phyloP scores from a whole-genome alignment of 345 rosid genomes.

The Kernera saxatilis region DNA sequence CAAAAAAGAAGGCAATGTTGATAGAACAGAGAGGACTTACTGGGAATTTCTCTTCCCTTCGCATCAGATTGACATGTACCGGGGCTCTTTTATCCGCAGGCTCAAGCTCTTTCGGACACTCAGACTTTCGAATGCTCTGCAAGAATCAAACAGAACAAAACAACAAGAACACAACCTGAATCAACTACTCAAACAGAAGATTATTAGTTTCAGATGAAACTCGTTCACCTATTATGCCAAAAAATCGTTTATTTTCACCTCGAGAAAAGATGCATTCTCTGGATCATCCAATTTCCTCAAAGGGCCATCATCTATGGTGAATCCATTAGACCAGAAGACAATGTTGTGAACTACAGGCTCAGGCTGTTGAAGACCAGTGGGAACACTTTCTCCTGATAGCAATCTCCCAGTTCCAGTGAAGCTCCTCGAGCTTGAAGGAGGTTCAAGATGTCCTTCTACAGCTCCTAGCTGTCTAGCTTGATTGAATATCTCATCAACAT shows the following conservation, averaged over 20 bases:
- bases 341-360: constrained; percentile 78
- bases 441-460: constrained; percentile 80
- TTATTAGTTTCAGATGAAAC: not conserved
- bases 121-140: constrained; percentile 93
- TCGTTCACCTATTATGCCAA: not conserved
- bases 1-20: not conserved
- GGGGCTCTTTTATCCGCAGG: constrained; percentile 80
- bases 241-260: constrained; percentile 41
- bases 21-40: constrained; percentile 44
- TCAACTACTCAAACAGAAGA: not conserved
- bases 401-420: constrained; percentile 82
- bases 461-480: constrained; percentile 95
- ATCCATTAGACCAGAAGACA: constrained; percentile 92
- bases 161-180: not conserved
- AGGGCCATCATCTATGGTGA: constrained; percentile 92
- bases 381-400: constrained; percentile 74
- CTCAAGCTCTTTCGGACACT: constrained; percentile 98
- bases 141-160: not conserved
- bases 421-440: constrained; percentile 71
- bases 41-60: constrained; percentile 72
- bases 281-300: constrained; percentile 92
- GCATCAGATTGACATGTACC: constrained; percentile 85
- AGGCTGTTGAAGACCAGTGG: constrained; percentile 76
- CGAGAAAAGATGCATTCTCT: constrained; percentile 86
- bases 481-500: constrained; percentile 87